A percentile compares a stretch with the other conserved stretches of the same genome.
These are phyloP conservation scores for Sclerotinia sclerotiorum DNA, from an alignment of 2,329 filamentous ascomycete genomes.

Conservation along the genomic window DNA sequence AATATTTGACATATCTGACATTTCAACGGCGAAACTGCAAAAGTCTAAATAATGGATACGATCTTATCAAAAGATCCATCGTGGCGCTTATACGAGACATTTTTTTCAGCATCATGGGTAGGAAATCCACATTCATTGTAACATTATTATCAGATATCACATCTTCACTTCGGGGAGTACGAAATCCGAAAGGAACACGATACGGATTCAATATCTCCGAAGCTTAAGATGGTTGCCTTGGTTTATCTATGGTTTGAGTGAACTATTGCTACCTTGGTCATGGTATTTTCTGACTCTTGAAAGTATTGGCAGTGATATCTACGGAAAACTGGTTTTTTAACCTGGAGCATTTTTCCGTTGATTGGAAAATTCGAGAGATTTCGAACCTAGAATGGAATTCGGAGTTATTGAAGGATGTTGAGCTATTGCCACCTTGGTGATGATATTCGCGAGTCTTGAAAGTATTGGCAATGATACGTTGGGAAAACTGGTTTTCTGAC, in stretches of 20 bases:
- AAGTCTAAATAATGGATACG: background rate
- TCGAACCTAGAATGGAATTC: background rate
- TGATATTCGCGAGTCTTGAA: no score
- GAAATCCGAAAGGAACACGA: slow-evolving; percentile 4
- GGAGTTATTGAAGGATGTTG: background rate
- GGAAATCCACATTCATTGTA: background rate
- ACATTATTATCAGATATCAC: background rate
- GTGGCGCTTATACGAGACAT: slow-evolving; percentile 5
- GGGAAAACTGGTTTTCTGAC: no score
- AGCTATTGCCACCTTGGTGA: background rate
- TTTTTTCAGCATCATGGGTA: background rate
- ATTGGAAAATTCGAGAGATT: background rate
- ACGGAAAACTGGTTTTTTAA: background rate
- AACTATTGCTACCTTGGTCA: background rate
- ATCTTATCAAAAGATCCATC: slow-evolving; percentile 8
- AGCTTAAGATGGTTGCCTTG: background rate
- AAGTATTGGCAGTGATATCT: background rate
- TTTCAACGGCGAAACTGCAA: background rate
- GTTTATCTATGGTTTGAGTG: background rate
- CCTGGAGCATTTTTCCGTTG: background rate
- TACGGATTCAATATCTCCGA: background rate
- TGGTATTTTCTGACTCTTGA: background rate
- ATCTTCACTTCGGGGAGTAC: background rate
- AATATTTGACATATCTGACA: background rate
- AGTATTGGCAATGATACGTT: no score